phyloP scores from a whole-genome alignment of 2,329 filamentous ascomycete species.

The Botrytis byssoidea region DNA sequence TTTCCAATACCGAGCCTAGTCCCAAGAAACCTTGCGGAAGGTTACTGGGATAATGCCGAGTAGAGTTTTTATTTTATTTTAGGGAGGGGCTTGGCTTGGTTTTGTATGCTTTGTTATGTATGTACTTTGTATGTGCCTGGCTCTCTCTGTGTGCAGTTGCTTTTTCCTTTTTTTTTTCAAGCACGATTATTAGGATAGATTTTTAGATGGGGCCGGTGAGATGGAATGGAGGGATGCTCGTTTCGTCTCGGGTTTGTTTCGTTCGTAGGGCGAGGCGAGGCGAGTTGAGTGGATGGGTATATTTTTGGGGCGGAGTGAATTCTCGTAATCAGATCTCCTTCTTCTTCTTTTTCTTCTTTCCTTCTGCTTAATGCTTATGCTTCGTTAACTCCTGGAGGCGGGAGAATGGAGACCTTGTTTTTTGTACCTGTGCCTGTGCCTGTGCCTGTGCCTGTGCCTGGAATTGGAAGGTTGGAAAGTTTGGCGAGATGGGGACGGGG shows the following conservation, averaged over 20 bases:
- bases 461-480: background rate
- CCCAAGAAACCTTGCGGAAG: background rate
- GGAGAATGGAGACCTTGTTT: background rate
- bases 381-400: background rate
- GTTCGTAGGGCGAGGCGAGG: slow-evolving; percentile 3
- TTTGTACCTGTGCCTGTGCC: background rate
- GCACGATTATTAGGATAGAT: background rate
- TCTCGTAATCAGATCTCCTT: background rate
- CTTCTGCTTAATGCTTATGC: background rate
- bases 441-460: background rate
- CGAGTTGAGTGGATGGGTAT: background rate
- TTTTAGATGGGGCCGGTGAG: background rate
- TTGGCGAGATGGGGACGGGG: background rate
- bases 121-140: background rate
- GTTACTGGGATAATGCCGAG: background rate
- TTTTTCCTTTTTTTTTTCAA: background rate
- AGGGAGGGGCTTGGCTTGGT: background rate
- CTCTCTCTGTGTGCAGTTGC: background rate
- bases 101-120: too few relatives aligned
- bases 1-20: background rate
- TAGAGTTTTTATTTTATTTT: background rate
- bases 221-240: background rate
- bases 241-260: slow-evolving; percentile 1
- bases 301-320: background rate
- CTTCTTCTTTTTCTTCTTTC: background rate